Evolutionary conservation across 192 early-diverging fungal species (phyloP).

Genomic region (Powellomyces hirtus): DNA sequence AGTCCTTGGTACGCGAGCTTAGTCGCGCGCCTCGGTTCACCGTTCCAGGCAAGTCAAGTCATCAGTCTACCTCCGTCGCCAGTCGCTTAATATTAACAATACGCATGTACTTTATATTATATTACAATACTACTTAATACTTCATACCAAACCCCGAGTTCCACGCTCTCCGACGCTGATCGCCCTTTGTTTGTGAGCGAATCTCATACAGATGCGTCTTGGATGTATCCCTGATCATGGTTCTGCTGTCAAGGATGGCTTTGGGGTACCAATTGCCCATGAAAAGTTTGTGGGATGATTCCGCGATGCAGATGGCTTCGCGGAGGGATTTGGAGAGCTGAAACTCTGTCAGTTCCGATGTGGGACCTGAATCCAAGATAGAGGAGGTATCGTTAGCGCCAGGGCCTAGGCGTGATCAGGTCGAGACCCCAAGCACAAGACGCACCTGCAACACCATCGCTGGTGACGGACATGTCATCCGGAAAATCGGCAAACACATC

Average conservation of each 20-base stretch:
- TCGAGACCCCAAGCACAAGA: too few relatives aligned
- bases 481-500: slow-evolving; percentile 46
- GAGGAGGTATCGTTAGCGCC: too few relatives aligned
- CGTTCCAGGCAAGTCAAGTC: too few relatives aligned
- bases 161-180: too few relatives aligned
- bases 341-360: slow-evolving; percentile 27
- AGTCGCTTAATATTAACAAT: too few relatives aligned
- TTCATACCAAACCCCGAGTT: too few relatives aligned
- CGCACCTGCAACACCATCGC: neutral
- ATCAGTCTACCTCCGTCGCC: too few relatives aligned
- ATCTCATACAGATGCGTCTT: slow-evolving; percentile 52
- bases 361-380: neutral
- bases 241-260: slow-evolving; percentile 28
- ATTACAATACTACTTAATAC: too few relatives aligned
- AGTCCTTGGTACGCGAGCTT: too few relatives aligned
- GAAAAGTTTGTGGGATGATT: slow-evolving; percentile 51
- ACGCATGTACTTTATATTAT: too few relatives aligned
- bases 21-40: too few relatives aligned
- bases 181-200: slow-evolving; percentile 8
- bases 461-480: slow-evolving; percentile 19
- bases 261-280: slow-evolving; percentile 57
- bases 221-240: slow-evolving; percentile 40
- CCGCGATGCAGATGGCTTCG: slow-evolving; percentile 38
- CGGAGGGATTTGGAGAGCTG: slow-evolving; percentile 25
- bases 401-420: too few relatives aligned